Evolutionary conservation across 345 rosid species (phyloP).

Genomic region (Citrus trifoliata): DNA sequence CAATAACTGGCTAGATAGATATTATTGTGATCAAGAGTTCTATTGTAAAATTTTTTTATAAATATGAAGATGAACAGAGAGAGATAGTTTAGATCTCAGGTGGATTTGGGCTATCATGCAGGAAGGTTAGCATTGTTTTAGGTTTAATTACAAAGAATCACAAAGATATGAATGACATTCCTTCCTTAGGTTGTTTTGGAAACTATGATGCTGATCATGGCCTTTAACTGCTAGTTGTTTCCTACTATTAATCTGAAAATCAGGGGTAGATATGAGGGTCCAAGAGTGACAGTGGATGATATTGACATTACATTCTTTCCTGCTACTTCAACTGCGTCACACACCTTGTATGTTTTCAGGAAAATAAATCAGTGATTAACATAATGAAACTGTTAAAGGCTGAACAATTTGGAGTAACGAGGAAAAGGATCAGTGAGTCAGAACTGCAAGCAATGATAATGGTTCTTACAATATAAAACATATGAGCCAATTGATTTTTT

Average conservation of each 20-base stretch:
- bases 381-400: neutral
- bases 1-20: neutral
- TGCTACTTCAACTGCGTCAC: conserved; percentile 92
- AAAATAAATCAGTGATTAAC: neutral
- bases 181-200: neutral
- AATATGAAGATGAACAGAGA: neutral
- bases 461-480: neutral
- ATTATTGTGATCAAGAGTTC: neutral
- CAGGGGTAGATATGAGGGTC: neutral
- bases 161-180: neutral
- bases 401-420: neutral
- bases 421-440: neutral
- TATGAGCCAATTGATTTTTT: neutral
- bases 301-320: conserved; percentile 92
- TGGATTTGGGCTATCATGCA: neutral
- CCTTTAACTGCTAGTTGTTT: neutral
- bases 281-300: conserved; percentile 60
- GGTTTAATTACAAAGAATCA: neutral
- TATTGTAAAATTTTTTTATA: neutral
- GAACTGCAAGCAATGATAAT: neutral
- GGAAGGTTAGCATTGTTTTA: neutral
- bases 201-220: neutral
- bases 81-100: neutral
- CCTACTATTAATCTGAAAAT: neutral
- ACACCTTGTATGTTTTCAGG: conserved; percentile 53